Evolutionary conservation across 1,284 basidiomycete genomes (phyloP).

Genomic region (Exobasidium rhododendri): DNA sequence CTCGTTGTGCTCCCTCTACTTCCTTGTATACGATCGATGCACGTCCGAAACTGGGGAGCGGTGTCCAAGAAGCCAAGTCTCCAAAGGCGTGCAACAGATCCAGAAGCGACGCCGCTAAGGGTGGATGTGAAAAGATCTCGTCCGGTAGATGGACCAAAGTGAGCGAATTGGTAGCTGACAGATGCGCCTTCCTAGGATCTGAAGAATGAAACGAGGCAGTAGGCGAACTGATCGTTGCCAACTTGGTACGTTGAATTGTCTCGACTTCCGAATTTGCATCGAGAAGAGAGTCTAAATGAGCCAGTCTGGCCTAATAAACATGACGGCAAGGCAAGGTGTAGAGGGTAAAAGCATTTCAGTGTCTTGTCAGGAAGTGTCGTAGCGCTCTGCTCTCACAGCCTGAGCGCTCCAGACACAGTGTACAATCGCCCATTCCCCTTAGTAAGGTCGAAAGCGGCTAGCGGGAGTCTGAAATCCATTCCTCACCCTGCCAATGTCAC

Average conservation of each 20-base stretch:
- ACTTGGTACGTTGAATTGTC: not conserved
- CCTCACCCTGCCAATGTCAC: constrained; percentile 88
- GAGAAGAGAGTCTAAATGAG: constrained; percentile 23
- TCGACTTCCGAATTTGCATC: not conserved
- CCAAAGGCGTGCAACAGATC: constrained; percentile 47
- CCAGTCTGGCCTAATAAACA: constrained; percentile 26
- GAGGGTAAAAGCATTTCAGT: constrained; percentile 19
- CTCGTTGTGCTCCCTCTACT: constrained; percentile 26
- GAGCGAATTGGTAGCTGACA: constrained; percentile 35
- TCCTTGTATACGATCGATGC: constrained; percentile 40
- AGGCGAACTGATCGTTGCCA: constrained; percentile 1
- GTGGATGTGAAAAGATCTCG: constrained; percentile 34
- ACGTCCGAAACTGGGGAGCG: constrained; percentile 40
- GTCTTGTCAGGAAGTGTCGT: not conserved
- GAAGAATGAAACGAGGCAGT: constrained; percentile 13
- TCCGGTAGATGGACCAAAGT: constrained; percentile 44
- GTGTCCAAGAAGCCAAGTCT: constrained; percentile 40
- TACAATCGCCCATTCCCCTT: constrained; percentile 4
- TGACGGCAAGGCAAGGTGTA: not conserved
- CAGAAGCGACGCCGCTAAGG: constrained; percentile 29
- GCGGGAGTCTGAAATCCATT: constrained; percentile 73
- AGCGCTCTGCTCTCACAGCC: not conserved
- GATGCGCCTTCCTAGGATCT: constrained; percentile 9
- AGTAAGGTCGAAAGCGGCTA: constrained; percentile 81
- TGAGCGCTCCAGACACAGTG: not conserved